Percentiles rank a stretch among this genome's conserved stretches.
Conservation (phyloP, 176 grass and related monocot species). For the Triticum urartu region DNA sequence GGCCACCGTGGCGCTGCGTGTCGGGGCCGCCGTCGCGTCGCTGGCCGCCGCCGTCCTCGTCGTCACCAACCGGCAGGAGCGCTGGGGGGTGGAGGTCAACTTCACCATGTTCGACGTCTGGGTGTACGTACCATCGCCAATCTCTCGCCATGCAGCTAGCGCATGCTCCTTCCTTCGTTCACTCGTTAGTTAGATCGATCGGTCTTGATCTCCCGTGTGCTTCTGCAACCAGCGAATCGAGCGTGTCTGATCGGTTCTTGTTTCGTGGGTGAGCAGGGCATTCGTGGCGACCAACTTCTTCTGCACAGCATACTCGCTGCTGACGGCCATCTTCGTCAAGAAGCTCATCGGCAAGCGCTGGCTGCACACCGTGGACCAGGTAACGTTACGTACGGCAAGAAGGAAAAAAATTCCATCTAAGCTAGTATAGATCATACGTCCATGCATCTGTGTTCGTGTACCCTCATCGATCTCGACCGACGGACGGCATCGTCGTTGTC, state of each 20-base stretch:
- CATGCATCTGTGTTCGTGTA: neutral
- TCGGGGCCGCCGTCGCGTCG: slow-evolving; percentile 1
- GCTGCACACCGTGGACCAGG: slow-evolving; percentile 48
- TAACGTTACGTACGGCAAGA: slow-evolving; percentile 12
- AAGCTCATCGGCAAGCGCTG: neutral
- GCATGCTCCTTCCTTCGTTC: neutral
- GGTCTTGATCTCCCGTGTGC: neutral
- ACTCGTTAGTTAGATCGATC: neutral
- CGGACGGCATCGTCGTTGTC: neutral
- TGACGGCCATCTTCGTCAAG: slow-evolving; percentile 7
- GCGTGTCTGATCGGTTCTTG: neutral
- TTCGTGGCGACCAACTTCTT: slow-evolving; percentile 41
- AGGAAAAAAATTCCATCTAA: neutral
- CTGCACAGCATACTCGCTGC: slow-evolving; percentile 27
- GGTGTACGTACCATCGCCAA: slow-evolving; percentile 26
- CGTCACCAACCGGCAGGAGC: slow-evolving; percentile 26
- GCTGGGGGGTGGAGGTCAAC: slow-evolving; percentile 40
- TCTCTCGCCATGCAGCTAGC: neutral
- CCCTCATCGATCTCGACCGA: neutral
- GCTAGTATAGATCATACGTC: neutral
- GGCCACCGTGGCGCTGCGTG: slow-evolving; percentile 4
- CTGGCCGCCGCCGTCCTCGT: slow-evolving; percentile 37
- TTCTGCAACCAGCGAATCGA: neutral
- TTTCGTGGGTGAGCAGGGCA: slow-evolving; percentile 3
- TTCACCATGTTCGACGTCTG: slow-evolving; percentile 42